Base-by-base conservation (phyloP, 2,329 filamentous ascomycete genomes). In the Colletotrichum destructivum region DNA sequence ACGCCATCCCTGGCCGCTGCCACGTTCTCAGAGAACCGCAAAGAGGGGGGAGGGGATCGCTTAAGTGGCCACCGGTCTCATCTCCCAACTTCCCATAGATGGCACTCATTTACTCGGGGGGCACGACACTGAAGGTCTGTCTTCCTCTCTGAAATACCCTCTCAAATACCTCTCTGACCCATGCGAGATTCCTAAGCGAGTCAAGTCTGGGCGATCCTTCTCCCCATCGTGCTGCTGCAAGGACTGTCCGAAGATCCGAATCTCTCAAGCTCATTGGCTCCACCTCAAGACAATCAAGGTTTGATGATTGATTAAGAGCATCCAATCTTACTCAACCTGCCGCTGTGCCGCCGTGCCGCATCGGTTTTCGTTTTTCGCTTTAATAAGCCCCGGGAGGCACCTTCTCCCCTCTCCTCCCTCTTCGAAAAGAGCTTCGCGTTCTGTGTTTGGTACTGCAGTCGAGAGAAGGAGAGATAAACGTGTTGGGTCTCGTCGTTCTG, bases 231-330 rank as follows among this genome's bases (percentile, higher is more conserved):
- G 16, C 59, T 31, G 31, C 65, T 60, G 54, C 66, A 31, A 46
- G 42, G 57, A 38, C 44, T 26, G 47, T 42, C 46, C 54, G 69
- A 71, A 54, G 69, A 71, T 71, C 69, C 46, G 69, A 71, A 71
- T 71, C 59, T 71, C 64, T 64, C 46, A 60, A n/a, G 40, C 38
- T 38, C 59, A 62, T 71, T 71, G 65, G 65, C 59, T 71, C 69
- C 69, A 71, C 64, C 23, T 26, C 59, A 71, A 64, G 69, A 69
- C 65, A 61, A 16, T 60, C 59, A 69, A 69, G 54, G 65, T 71
- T 71, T 69, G 26, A 60, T 63, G 38, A 44, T 55, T 55, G 64
- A 57, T 57, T 35, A 52, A 60, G 8, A 60, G 46, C 21, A 56
- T 63, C 57, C 46, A 54, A 55, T 71, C 60, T 54, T 59, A n/a